Conservation (phyloP, 2,329 filamentous ascomycete genomes). For the Lanzia echinophila region DNA sequence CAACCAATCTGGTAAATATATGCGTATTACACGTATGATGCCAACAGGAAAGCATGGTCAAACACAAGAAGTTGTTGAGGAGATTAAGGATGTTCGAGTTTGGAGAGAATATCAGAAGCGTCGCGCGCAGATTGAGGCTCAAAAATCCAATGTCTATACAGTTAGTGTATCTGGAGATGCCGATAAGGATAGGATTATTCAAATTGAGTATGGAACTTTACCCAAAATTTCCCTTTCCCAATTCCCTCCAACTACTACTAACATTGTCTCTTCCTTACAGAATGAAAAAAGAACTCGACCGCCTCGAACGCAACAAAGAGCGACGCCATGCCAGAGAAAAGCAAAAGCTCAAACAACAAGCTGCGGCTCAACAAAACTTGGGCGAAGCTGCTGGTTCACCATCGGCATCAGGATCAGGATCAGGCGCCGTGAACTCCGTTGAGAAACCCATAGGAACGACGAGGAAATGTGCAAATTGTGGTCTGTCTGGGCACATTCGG, state of each 20-base stretch:
- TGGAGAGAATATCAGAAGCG: conserved; percentile 84
- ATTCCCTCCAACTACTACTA: background rate
- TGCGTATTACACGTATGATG: conserved; percentile 68
- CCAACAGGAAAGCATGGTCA: conserved; percentile 55
- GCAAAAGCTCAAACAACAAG: conserved; percentile 57
- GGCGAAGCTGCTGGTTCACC: conserved; percentile 33
- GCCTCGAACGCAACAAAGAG: conserved; percentile 86
- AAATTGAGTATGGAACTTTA: conserved; percentile 42
- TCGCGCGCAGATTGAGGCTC: conserved; percentile 38
- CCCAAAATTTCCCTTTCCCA: background rate
- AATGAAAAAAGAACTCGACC: conserved; percentile 67
- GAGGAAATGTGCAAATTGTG: conserved; percentile 96
- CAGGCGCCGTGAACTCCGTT: conserved; percentile 37
- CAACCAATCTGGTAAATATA: conserved; percentile 59
- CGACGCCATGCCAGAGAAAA: conserved; percentile 85
- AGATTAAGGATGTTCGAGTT: conserved; percentile 74
- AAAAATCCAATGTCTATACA: conserved; percentile 58
- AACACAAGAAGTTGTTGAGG: conserved; percentile 49
- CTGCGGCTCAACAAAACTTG: conserved; percentile 21
- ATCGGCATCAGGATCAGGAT: conserved; percentile 33
- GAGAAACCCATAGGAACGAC: conserved; percentile 58
- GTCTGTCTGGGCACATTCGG: conserved; percentile 94
- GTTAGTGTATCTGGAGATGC: conserved; percentile 59
- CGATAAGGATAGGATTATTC: conserved; percentile 57
- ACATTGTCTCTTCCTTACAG: conserved; percentile 33